Base-by-base conservation (phyloP, 1,139 yeast genomes). In the Lodderomyces oxycetoniae region DNA sequence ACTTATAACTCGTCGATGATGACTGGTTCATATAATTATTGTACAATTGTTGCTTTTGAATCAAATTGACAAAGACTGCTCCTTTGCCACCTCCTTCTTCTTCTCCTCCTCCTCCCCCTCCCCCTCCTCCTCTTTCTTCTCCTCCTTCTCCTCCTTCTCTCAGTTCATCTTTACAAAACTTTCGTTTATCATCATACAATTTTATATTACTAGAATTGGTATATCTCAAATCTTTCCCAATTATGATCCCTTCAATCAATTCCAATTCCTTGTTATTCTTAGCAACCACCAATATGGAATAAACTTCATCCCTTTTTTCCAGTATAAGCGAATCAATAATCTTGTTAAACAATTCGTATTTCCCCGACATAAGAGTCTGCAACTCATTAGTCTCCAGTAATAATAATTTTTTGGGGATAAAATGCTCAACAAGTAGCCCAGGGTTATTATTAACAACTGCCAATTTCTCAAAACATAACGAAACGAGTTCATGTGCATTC, bases 391-490 rank as follows among this genome's bases (percentile, higher is more conserved):
- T 67, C 42, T 80, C 85, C 76, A 76, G 72, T 26, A 80, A 57
- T 13, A 83, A 52, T 39, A 82, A 59, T 38, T 79, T 78, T 42
- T 78, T 74, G 9, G 91, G 87, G 50, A 82, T 77, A 46, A 77
- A 82, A 52, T 83, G 91, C 47, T 81, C 85, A 22, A 82, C 88
- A 26, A 82, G 51, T 29, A 82, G 57, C 26, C 81, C 76, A 1
- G 89, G 87, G 51, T 83, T 88, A 46, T 72, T 75, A 3, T 71
- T 63, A 0, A 79, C 60, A 13, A 70, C 65, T 21, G 63, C 51
- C 7, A 79, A 51, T 46, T 75, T 79, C 8, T 72, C 69, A 34
- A 67, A 65, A 17, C 82, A 59, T 28, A 78, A 49, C 3, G 40
- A 32, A 6, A 30, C 14, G 8, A 45, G 28, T 30, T 41, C 40